Base-by-base conservation (phyloP, 768 basidiomycete genomes). In the Xerocomus potaroensis region DNA sequence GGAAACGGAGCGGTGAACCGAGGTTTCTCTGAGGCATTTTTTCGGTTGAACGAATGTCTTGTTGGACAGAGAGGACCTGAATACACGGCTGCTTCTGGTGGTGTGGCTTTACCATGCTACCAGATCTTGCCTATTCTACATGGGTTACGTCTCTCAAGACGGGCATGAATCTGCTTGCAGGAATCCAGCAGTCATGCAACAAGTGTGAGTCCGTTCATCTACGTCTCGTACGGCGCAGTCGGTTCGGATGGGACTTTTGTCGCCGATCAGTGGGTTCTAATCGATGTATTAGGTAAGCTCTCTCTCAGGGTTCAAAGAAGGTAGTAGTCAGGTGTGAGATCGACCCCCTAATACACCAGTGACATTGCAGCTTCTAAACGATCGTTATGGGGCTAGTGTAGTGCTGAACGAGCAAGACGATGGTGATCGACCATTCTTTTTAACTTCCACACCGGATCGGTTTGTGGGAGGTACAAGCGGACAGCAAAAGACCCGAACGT, bases 371-470 rank as follows among this genome's bases (percentile, higher is more conserved):
- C 56, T 12, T 51, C 43, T 0, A 33, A 59, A 78, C 48, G 75
- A 83, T 50, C 64, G 81, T 24, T 69, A 81, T 15, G 81, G 81
- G 0, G 79, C 81, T 1, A n/a, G n/a, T n/a, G n/a, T n/a, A n/a
- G n/a, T n/a, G n/a, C n/a, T n/a, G n/a, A n/a, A n/a, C n/a, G n/a
- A n/a, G n/a, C n/a, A n/a, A n/a, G n/a, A n/a, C n/a, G n/a, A n/a
- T n/a, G n/a, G n/a, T n/a, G n/a, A n/a, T n/a, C n/a, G n/a, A n/a
- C n/a, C n/a, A n/a, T n/a, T n/a, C n/a, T n/a, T n/a, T n/a, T n/a
- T n/a, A n/a, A n/a, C n/a, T n/a, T n/a, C n/a, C n/a, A n/a, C n/a
- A n/a, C n/a, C n/a, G n/a, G n/a, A n/a, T n/a, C n/a, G n/a, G n/a
- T n/a, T n/a, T n/a, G n/a, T n/a, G n/a, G n/a, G n/a, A n/a, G n/a